A percentile compares a stretch with the other conserved stretches of the same genome.
Evolutionary conservation across 2,329 filamentous ascomycete species (phyloP).

Genomic region (Sarocladiaceae sp.): DNA sequence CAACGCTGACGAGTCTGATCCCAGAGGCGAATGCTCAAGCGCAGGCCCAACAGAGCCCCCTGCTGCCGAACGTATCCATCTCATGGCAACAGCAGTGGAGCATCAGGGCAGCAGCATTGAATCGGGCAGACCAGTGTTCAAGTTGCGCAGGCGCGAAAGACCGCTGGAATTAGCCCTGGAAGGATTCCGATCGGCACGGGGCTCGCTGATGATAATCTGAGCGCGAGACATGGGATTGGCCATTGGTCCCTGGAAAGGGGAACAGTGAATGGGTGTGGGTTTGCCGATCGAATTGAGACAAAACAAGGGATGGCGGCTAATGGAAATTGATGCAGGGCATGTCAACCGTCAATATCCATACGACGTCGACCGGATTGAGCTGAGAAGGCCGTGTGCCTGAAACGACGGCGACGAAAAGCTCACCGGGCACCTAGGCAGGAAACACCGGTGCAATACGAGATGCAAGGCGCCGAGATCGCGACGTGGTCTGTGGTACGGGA

Average conservation of each 20-base stretch:
- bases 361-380: no score
- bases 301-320: background rate
- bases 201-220: conserved; percentile 1
- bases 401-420: background rate
- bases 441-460: background rate
- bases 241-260: background rate
- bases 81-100: background rate
- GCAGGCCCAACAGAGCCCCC: background rate
- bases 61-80: background rate
- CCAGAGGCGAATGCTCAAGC: background rate
- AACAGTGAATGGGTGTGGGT: background rate
- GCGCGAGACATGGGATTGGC: conserved; percentile 7
- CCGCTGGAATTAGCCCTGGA: background rate
- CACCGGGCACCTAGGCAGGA: no score
- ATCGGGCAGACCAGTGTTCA: no score
- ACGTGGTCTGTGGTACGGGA: background rate
- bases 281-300: conserved; percentile 3
- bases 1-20: background rate
- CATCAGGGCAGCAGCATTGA: background rate
- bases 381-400: background rate
- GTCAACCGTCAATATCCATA: no score
- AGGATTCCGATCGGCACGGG: conserved; percentile 4
- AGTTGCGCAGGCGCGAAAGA: background rate
- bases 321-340: no score
- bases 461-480: background rate